phyloP scores from a whole-genome alignment of 1,284 basidiomycete species.

The Ustilago xerochloae region DNA sequence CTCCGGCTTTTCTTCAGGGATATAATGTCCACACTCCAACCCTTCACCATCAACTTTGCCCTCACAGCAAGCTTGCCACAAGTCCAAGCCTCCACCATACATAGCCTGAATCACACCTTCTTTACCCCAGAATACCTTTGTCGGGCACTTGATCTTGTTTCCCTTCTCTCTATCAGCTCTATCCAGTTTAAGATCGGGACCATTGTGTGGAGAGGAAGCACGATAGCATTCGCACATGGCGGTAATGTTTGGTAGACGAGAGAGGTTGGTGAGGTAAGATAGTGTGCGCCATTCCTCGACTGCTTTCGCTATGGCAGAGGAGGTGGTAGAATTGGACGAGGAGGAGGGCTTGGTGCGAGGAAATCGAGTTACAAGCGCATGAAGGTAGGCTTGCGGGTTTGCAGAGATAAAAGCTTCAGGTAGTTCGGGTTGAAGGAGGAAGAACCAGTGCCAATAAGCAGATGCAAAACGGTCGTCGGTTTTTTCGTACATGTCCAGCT shows the following conservation, averaged over 20 bases:
- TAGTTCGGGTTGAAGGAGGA: conserved; percentile 66
- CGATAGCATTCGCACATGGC: conserved; percentile 70
- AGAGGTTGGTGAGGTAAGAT: conserved; percentile 20
- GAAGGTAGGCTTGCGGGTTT: conserved; percentile 65
- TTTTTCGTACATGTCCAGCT: conserved; percentile 68
- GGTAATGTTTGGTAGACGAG: neutral
- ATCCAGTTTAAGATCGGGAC: conserved; percentile 68
- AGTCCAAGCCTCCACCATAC: conserved; percentile 51
- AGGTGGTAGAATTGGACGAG: neutral
- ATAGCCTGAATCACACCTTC: conserved; percentile 66
- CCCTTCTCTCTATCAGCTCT: conserved; percentile 54
- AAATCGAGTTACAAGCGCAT: conserved; percentile 47
- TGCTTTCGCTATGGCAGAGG: neutral
- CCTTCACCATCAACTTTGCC: conserved; percentile 52
- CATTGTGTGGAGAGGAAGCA: conserved; percentile 64
- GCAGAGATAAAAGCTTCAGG: conserved; percentile 69
- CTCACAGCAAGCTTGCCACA: conserved; percentile 64
- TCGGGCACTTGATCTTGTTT: conserved; percentile 56
- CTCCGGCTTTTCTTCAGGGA: conserved; percentile 67
- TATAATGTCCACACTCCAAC: conserved; percentile 68
- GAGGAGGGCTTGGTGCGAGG: conserved; percentile 9
- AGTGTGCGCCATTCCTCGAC: conserved; percentile 13
- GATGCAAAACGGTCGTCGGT: conserved; percentile 66
- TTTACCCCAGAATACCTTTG: conserved; percentile 67
- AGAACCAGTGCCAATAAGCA: conserved; percentile 69